Conservation (phyloP, 2,329 filamentous ascomycete genomes). For the Exophiala sp. region DNA sequence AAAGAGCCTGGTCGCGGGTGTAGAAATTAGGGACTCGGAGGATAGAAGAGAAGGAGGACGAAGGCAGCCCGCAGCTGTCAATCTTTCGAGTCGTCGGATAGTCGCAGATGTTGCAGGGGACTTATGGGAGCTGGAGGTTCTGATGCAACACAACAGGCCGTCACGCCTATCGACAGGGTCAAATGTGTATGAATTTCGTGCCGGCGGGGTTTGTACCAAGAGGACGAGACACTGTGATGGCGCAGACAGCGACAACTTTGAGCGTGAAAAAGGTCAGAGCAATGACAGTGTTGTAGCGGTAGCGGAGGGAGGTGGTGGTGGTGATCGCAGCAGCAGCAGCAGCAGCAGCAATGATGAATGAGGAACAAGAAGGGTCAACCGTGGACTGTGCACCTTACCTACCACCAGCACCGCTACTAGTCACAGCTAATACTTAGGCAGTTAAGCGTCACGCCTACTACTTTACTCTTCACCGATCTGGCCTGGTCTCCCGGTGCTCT, state of each 20-base stretch:
- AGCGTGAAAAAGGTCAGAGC: not conserved
- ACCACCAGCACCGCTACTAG: too few species aligned
- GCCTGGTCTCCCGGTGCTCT: not conserved
- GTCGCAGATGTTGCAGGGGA: conserved; percentile 14
- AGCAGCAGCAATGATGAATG: not conserved
- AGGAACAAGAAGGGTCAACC: not conserved
- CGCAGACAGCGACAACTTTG: not conserved
- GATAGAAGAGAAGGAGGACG: conserved; percentile 2
- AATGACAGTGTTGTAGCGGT: not conserved
- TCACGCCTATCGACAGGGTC: not conserved
- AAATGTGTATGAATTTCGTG: not conserved
- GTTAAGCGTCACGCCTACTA: too few species aligned
- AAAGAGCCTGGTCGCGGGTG: conserved; percentile 7
- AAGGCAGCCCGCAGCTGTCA: conserved; percentile 22
- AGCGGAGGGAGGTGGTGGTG: not conserved
- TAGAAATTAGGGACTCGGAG: conserved; percentile 5
- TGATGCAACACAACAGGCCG: not conserved
- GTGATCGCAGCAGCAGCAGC: not conserved
- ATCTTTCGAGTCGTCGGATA: conserved; percentile 21
- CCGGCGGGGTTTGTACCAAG: not conserved
- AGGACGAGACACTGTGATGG: not conserved
- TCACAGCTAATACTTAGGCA: too few species aligned
- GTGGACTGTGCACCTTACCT: not conserved
- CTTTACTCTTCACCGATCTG: not conserved
- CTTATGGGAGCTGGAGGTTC: not conserved